Conservation (phyloP, 1,139 yeast species). For the Kluyveromyces marxianus region DNA sequence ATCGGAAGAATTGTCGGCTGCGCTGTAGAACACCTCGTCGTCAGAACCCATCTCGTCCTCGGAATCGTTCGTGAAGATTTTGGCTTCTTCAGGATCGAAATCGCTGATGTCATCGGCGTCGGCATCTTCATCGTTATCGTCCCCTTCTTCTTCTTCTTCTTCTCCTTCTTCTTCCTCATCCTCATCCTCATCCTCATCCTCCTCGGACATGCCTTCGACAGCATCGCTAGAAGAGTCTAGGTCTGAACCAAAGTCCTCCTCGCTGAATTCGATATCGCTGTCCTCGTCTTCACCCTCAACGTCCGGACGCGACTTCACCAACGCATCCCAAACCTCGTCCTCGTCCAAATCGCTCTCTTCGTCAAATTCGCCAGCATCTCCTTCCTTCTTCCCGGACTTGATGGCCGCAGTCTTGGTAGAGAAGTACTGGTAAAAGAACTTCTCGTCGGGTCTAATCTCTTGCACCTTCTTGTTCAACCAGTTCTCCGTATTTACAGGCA, state of each 20-base stretch:
- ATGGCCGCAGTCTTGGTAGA: constrained; percentile 45
- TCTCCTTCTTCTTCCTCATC: constrained; percentile 15
- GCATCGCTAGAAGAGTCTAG: constrained; percentile 14
- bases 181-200: constrained; percentile 14
- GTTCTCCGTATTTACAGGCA: constrained; percentile 75
- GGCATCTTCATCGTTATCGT: constrained; percentile 21
- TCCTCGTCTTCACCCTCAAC: constrained; percentile 60
- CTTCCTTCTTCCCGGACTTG: constrained; percentile 29
- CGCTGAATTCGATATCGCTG: constrained; percentile 30
- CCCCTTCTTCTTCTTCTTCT: constrained; percentile 12
- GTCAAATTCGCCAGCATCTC: constrained; percentile 30
- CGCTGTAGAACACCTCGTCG: constrained; percentile 11
- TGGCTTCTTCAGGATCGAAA: constrained; percentile 15
- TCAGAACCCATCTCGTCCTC: constrained; percentile 16
- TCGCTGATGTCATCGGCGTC: constrained; percentile 12
- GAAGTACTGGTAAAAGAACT: constrained; percentile 85
- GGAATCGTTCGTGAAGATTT: not conserved
- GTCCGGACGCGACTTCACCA: constrained; percentile 78
- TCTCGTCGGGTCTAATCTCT: constrained; percentile 79
- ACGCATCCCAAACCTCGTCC: constrained; percentile 82
- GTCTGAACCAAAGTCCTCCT: constrained; percentile 19
- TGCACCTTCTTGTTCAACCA: constrained; percentile 65
- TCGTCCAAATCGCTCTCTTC: constrained; percentile 57
- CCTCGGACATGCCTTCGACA: constrained; percentile 22
- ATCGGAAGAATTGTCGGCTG: constrained; percentile 10